Evolutionary conservation across 164 flowering plant genomes (phyloP).

Genomic region (Hamamelis virginiana): DNA sequence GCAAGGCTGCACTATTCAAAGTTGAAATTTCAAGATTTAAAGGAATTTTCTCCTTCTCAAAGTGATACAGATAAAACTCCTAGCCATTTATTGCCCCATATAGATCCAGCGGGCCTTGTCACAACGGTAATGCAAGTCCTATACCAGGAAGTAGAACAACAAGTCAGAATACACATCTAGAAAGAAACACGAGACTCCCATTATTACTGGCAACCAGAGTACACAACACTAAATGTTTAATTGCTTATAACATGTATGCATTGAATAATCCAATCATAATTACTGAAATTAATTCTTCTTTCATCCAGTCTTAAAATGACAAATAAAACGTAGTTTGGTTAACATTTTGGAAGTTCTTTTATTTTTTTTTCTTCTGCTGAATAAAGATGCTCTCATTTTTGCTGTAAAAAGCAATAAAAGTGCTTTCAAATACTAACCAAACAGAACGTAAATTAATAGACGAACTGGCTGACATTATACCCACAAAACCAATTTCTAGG

Average conservation of each 20-base stretch:
- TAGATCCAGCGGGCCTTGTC: constrained; percentile 34
- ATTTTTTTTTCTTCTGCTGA: no score
- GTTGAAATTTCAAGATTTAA: background rate
- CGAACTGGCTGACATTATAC: no score
- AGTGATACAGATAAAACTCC: constrained; percentile 6
- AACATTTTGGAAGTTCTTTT: no score
- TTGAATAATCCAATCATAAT: background rate
- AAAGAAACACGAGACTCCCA: background rate
- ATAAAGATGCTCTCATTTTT: no score
- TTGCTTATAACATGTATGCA: background rate
- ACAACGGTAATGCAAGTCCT: constrained; percentile 55
- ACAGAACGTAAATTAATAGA: no score
- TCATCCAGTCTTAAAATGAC: no score
- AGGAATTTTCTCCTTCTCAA: constrained; percentile 1
- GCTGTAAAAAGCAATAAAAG: no score
- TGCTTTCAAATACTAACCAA: no score
- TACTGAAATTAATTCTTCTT: background rate
- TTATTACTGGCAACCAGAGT: background rate
- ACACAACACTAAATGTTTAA: background rate
- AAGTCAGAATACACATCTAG: constrained; percentile 24
- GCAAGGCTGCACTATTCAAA: constrained; percentile 10
- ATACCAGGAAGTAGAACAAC: constrained; percentile 34
- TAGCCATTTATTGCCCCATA: constrained; percentile 14
- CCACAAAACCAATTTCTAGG: no score
- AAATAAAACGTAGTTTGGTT: no score